Percentiles rank a stretch among this genome's conserved stretches.
phyloP scores from a whole-genome alignment of 2,329 filamentous ascomycete genomes.

The Pseudogymnoascus sp. region DNA sequence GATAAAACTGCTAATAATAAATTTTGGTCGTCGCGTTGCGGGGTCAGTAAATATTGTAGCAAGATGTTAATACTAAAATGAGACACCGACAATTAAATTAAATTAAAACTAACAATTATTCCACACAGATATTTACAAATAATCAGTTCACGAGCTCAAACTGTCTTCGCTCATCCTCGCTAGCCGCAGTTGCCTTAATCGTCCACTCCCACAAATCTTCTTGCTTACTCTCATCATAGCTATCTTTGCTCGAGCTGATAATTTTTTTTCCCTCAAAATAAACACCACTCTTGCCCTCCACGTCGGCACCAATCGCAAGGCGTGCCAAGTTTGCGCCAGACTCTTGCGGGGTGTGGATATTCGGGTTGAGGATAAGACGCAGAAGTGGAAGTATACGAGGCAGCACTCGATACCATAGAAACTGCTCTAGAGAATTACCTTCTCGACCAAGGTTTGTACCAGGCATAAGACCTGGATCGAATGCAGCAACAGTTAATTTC shows the following conservation, averaged over 20 bases:
- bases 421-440: conserved; percentile 21
- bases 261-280: conserved; percentile 38
- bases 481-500: conserved; percentile 34
- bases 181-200: conserved; percentile 27
- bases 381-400: conserved; percentile 32
- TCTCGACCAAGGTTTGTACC: conserved; percentile 35
- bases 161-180: conserved; percentile 22
- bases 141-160: conserved; percentile 17
- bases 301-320: conserved; percentile 31
- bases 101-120: neutral
- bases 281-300: conserved; percentile 30
- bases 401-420: conserved; percentile 31
- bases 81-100: neutral
- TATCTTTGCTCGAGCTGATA: conserved; percentile 35
- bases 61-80: no score
- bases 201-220: conserved; percentile 44
- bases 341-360: conserved; percentile 33
- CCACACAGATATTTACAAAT: neutral
- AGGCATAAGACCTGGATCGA: conserved; percentile 42
- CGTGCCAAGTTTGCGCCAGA: conserved; percentile 35
- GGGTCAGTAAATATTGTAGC: no score
- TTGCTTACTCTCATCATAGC: conserved; percentile 37
- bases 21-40: no score
- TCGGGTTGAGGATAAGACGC: conserved; percentile 26
- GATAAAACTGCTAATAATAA: no score